Base-by-base conservation (phyloP, 2,329 filamentous ascomycete genomes). In the Cordyceps pruinosa region DNA sequence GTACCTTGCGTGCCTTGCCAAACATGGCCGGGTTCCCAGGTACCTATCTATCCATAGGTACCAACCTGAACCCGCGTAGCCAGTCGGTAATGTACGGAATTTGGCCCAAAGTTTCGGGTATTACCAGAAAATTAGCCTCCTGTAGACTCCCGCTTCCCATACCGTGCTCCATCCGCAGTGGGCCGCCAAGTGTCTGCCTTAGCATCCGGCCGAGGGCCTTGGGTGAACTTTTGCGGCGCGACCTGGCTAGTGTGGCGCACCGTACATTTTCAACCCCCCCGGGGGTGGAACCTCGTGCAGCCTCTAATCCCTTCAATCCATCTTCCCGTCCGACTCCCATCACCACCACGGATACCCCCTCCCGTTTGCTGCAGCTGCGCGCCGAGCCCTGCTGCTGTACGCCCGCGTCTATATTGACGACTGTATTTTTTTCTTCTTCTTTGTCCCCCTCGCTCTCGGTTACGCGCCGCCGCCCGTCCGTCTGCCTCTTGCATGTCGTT, bases 201-300 rank as follows among this genome's bases (percentile, higher is more conserved):
- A 12, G 39, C 21, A 25, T 42, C 39, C 25, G 39, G 12, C 39
- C 19, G 39, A 42, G 39, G 39, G 48, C 32, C 30, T 30, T 48
- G 45, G 45, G 21, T 32, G 32, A 35, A 42, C 17, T 41, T 41
- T 32, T 53, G 32, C 41, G 25, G 50, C 39, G 51, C 51, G 42
- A 47, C 32, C 26, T 46, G 53, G 45, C 37, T 56, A 37, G 45
- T 44, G 45, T 46, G 54, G 41, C 45, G 52, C 42, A 47, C 52
- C 41, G 39, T 34, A 53, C 17, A 41, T 39, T 55, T 46, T 55
- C 26, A 55, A 35, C 52, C 21, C 17, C 51, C 42, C 52, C 54
- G 54, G 54, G 54, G 54, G 54, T 56, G 54, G 54, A 42, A 56
- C 54, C 54, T 26, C 37, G 45, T 44, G 39, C 45, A 56, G 42